phyloP scores from a whole-genome alignment of 2,329 filamentous ascomycete genomes.

The Aspergillus brasiliensis region DNA sequence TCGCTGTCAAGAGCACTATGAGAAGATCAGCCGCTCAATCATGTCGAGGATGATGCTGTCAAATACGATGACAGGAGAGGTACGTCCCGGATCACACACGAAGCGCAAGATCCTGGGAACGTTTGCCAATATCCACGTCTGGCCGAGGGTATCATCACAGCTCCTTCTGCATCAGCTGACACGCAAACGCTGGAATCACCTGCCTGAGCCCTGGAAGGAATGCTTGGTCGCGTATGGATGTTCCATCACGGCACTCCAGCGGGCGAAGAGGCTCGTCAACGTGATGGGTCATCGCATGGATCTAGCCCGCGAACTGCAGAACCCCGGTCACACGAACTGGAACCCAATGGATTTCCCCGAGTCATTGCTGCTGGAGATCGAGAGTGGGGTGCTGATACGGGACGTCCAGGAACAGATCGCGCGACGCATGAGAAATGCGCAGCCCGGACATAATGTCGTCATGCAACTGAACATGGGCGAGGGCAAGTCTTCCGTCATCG shows the following conservation, averaged over 20 bases:
- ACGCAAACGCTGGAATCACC: constrained; percentile 14
- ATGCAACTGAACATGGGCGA: constrained; percentile 74
- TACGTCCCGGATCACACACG: background rate
- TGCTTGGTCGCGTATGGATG: constrained; percentile 28
- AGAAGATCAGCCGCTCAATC: constrained; percentile 6
- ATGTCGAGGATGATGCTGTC: constrained; percentile 10
- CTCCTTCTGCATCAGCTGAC: constrained; percentile 28
- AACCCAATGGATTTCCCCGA: constrained; percentile 56
- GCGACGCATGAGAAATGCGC: constrained; percentile 53
- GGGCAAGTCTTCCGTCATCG: constrained; percentile 70
- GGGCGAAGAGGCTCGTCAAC: constrained; percentile 28
- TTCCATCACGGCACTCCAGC: constrained; percentile 33
- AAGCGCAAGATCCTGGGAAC: constrained; percentile 1
- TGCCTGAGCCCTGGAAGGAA: constrained; percentile 20
- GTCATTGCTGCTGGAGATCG: constrained; percentile 65
- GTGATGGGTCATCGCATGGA: constrained; percentile 18
- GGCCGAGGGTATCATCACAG: constrained; percentile 25
- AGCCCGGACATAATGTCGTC: constrained; percentile 49
- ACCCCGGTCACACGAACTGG: constrained; percentile 61
- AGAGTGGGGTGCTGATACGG: constrained; percentile 64
- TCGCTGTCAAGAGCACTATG: constrained; percentile 7
- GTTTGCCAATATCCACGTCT: constrained; percentile 5
- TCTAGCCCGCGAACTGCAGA: constrained; percentile 42
- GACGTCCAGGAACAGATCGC: constrained; percentile 62
- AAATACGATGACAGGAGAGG: background rate